Evolutionary conservation across 305 asterid genomes (phyloP).

Genomic region (Fraxinus platypoda): DNA sequence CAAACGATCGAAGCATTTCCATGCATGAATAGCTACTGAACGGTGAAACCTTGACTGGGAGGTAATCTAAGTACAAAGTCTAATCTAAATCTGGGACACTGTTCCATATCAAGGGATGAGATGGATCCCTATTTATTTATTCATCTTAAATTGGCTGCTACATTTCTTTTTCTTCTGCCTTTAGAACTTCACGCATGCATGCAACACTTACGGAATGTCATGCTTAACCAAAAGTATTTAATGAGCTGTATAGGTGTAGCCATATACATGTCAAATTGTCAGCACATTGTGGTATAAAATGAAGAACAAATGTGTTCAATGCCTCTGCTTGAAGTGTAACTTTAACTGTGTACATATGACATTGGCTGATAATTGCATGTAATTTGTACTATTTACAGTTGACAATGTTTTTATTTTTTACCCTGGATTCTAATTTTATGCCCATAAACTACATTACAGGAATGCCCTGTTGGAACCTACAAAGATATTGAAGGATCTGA

Average conservation of each 20-base stretch:
- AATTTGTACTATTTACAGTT: slow-evolving; percentile 12
- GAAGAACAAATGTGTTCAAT: slow-evolving; percentile 7
- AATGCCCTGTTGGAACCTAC: slow-evolving; percentile 90
- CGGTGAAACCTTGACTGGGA: background rate
- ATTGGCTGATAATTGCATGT: slow-evolving; percentile 8
- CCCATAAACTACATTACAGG: slow-evolving; percentile 43
- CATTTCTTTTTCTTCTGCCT: slow-evolving; percentile 21
- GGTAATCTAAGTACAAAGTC: background rate
- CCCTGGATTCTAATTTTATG: slow-evolving; percentile 16
- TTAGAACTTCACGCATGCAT: slow-evolving; percentile 14
- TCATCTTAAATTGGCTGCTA: slow-evolving; percentile 12
- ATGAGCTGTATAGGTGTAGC: slow-evolving; percentile 13
- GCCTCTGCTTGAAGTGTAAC: slow-evolving; percentile 11
- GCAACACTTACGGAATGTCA: slow-evolving; percentile 23
- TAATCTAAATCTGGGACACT: slow-evolving; percentile 3
- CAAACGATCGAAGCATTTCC: background rate
- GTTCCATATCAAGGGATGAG: slow-evolving; percentile 7
- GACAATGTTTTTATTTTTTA: background rate
- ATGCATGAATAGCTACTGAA: slow-evolving; percentile 7
- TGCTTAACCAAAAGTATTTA: slow-evolving; percentile 18
- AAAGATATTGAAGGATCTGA: slow-evolving; percentile 87
- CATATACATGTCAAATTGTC: slow-evolving; percentile 17
- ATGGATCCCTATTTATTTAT: background rate
- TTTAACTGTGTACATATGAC: background rate
- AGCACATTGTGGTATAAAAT: background rate